Evolutionary conservation across 2,329 filamentous ascomycete genomes (phyloP).

Genomic region (Chaetomium sp.): DNA sequence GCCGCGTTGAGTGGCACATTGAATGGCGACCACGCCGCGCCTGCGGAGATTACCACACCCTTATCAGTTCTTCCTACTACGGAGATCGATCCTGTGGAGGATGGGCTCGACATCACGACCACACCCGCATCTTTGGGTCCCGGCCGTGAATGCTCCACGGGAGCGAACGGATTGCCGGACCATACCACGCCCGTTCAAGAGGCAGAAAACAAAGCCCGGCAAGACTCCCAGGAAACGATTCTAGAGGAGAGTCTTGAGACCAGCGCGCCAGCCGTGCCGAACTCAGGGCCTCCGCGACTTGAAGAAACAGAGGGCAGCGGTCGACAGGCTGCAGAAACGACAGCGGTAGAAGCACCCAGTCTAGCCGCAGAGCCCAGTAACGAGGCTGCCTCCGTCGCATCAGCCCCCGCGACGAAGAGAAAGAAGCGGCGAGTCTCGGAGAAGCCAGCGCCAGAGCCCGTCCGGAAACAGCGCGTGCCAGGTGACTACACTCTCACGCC

Average conservation of each 20-base stretch:
- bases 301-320: neutral
- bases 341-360: neutral
- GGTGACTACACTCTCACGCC: conserved; percentile 84
- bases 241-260: neutral
- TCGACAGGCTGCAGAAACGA: neutral
- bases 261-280: neutral
- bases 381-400: neutral
- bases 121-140: neutral
- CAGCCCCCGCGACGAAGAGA: neutral
- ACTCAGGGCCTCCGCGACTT: neutral
- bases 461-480: conserved; percentile 54
- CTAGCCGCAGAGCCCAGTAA: neutral
- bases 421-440: conserved; percentile 4
- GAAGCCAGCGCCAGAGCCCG: conserved; percentile 5
- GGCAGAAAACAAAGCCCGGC: neutral
- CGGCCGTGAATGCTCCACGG: neutral
- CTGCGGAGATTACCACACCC: neutral
- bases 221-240: neutral
- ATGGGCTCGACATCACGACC: neutral
- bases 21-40: conserved; percentile 24
- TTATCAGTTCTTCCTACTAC: conserved; percentile 26
- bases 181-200: neutral
- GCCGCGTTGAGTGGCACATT: conserved; percentile 37
- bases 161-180: neutral
- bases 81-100: neutral